Base-by-base conservation (phyloP, 2,329 filamentous ascomycete species). In the Neonectria punicea region DNA sequence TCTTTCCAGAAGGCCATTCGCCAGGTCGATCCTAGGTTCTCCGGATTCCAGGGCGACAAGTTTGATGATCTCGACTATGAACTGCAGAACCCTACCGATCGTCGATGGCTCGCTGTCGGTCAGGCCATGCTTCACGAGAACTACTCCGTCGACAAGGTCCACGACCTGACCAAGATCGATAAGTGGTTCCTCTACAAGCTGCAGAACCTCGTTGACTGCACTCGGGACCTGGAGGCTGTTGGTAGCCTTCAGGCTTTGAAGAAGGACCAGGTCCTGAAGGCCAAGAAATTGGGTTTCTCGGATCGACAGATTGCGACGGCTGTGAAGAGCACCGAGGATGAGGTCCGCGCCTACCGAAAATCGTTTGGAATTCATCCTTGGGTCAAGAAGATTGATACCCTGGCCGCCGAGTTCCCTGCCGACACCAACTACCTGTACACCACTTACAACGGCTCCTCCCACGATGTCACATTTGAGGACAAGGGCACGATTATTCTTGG, bases 151-250 rank as follows among this genome's bases (percentile, higher is more conserved):
- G 95, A 99, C 70, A 90, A 88, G 79, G 87, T 99, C 16, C 94
- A 98, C 78, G 93, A 98, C 7, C 85, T 99, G 73, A 97, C 92
- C 83, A 98, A 97, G 87, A 99, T 99, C 75, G 96, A 98, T 85
- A 97, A 97, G 83, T 98, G 96, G 96, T 99, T 99, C 87, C 84
- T 99, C 74, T 89, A 98, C 89, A 98, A 99, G 88, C 89, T 99
- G 56, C 91, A 97, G 83, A 98, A 98, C 85, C 93, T 99, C 75
- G 96, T 97, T 57, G 89, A 98, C 80, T 94, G 92, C 84, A 93
- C 92, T 65, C 89, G 89, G 71, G 93, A 97, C 79, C 89, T 99
- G 67, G 89, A 97, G 83, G 89, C 91, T 34, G 89, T 93, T 66
- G 94, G 94, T 71, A 92, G 90, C 75, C 87, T 99, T 51, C 90